These are phyloP conservation scores for Withania somnifera DNA, from an alignment of 305 asterid species.

Conservation along the genomic window DNA sequence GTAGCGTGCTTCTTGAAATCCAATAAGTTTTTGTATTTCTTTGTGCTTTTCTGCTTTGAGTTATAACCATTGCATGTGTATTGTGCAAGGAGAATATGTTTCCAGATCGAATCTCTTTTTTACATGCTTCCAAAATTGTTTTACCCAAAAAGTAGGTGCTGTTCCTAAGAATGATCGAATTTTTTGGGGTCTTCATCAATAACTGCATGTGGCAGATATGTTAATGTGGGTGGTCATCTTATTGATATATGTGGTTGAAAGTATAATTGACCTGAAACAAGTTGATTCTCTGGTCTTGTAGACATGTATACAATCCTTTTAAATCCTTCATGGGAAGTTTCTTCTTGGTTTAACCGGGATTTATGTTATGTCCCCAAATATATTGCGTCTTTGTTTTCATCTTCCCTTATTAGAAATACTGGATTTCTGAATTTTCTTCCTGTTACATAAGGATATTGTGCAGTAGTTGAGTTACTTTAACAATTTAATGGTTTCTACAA, in stretches of 20 bases:
- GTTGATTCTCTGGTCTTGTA: neutral
- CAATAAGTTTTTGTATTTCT: neutral
- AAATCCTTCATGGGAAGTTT: neutral
- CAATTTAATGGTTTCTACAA: neutral
- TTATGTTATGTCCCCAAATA: neutral
- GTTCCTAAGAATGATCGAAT: neutral
- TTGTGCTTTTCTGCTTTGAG: neutral
- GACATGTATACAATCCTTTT: neutral
- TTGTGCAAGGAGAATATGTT: neutral
- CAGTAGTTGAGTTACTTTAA: too few relatives aligned
- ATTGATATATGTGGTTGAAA: neutral
- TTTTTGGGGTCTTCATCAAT: neutral
- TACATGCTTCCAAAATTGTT: neutral
- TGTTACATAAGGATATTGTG: neutral
- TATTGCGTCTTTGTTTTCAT: neutral
- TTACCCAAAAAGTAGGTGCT: neutral
- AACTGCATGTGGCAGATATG: neutral
- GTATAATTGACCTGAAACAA: neutral
- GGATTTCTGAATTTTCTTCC: neutral
- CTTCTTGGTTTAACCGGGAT: neutral
- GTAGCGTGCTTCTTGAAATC: constrained; percentile 17
- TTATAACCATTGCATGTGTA: neutral
- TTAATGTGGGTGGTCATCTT: neutral
- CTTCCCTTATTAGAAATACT: neutral
- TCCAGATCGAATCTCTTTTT: neutral